Base-by-base conservation (phyloP, 768 basidiomycete genomes). In the Boletus eberwhitei region DNA sequence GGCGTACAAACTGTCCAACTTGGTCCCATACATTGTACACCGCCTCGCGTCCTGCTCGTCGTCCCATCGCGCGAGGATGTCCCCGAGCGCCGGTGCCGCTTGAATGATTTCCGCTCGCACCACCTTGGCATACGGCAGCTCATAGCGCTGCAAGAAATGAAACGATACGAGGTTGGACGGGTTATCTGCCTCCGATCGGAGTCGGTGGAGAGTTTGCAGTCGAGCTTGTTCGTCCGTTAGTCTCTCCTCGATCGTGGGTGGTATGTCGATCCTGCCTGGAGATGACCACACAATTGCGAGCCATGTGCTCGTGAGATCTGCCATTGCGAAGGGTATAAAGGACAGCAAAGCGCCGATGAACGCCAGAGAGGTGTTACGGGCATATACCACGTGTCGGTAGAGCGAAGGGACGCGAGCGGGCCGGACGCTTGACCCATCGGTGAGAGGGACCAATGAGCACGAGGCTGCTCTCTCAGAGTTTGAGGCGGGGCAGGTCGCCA, bases 281-380 rank as follows among this genome's bases (percentile, higher is more conserved):
- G 46, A 36, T 1, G 57, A 52, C 77, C 78, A 81, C 2, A 73
- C 72, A 21, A 78, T 64, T 1, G 78, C 62, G 38, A 82, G 71
- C 77, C 77, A 81, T 4, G 76, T 78, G 63, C 76, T 78, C n/a
- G 69, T 70, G 43, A 82, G 66, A 53, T 82, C 79, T 1, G 76
- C 75, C 55, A 80, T 68, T 5, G 70, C 70, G 60, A 81, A 82
- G 3, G 80, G 80, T 9, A 75, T 80, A 58, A 74, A 77, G 16
- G 73, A 72, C 48, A 78, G 64, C 11, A 74, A 55, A 1, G 75
- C 67, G 37, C 77, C 78, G 35, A 77, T 68, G 64, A 81, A 81
- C 9, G 76, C 79, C 4, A 82, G 66, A 0, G 75, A 67, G 1
- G 79, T 73, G 50, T 77, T 81, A 48, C 66, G 62, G 1, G 78